Percentiles rank a stretch among this genome's conserved stretches.
Conservation (phyloP, 176 grass and related monocot species). For the Cenchrus americanus region DNA sequence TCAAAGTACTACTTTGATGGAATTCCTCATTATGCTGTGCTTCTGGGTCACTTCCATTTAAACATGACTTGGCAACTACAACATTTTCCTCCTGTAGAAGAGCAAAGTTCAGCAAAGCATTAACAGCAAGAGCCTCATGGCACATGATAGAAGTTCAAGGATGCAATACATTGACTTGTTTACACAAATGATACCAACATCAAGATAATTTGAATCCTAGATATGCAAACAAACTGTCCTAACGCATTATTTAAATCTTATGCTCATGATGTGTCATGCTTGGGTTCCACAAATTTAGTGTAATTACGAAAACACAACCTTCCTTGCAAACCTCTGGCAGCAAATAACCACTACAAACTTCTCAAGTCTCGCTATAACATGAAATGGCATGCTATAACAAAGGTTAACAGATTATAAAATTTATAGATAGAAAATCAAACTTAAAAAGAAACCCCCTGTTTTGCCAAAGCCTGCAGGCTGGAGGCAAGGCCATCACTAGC, state of each 20-base stretch:
- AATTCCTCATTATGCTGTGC: constrained; percentile 11
- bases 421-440: background rate
- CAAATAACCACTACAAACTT: background rate
- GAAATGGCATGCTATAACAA: background rate
- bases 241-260: background rate
- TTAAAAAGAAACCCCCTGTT: background rate
- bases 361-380: background rate
- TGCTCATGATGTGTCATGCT: background rate
- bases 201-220: constrained; percentile 8
- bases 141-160: constrained; percentile 1
- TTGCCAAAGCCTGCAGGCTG: background rate
- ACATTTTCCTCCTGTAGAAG: constrained; percentile 40
- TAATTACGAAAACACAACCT: background rate
- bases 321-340: background rate
- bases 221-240: background rate
- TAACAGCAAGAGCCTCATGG: constrained; percentile 15
- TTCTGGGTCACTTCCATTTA: constrained; percentile 25
- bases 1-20: constrained; percentile 15
- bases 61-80: constrained; percentile 27
- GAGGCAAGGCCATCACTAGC: background rate
- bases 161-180: constrained; percentile 18
- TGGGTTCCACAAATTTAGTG: background rate
- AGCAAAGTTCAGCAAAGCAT: constrained; percentile 9
- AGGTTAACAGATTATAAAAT: background rate
- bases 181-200: background rate